phyloP scores from a whole-genome alignment of 768 basidiomycete species.

The Hericium coralloides region DNA sequence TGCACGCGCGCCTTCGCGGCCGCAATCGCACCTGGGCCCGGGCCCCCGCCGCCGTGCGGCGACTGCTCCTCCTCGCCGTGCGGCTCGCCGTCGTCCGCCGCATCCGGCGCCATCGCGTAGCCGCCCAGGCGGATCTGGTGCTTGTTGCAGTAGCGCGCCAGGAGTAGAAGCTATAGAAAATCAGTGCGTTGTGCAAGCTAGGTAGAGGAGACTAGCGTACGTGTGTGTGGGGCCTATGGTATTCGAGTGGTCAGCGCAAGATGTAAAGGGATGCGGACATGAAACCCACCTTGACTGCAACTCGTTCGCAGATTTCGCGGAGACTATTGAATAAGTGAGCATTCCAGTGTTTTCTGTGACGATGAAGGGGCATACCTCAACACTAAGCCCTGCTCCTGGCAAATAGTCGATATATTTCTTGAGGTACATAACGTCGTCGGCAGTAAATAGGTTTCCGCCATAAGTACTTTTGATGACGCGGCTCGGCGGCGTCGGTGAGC shows the following conservation, averaged over 20 bases:
- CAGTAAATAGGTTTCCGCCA: conserved; percentile 80
- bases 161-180: conserved; percentile 61
- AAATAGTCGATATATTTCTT: conserved; percentile 89
- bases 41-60: conserved; percentile 21
- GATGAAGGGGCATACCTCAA: conserved; percentile 28
- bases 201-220: conserved; percentile 30
- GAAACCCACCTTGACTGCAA: conserved; percentile 64
- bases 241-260: background rate
- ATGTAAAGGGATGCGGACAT: background rate
- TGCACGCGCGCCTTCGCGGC: conserved; percentile 34
- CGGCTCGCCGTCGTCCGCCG: conserved; percentile 42
- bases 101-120: conserved; percentile 74
- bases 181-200: background rate
- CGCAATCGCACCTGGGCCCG: conserved; percentile 31
- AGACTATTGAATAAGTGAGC: conserved; percentile 24
- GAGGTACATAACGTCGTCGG: conserved; percentile 74
- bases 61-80: conserved; percentile 22
- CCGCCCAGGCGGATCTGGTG: conserved; percentile 86
- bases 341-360: background rate
- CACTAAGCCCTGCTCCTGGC: conserved; percentile 79
- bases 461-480: conserved; percentile 85
- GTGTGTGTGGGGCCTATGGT: conserved; percentile 82
- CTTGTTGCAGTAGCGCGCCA: conserved; percentile 92
- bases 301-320: conserved; percentile 80
- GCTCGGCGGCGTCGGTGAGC: conserved; percentile 77